Evolutionary conservation across 176 grass and related monocot genomes (phyloP).

Genomic region (Poa pratensis): DNA sequence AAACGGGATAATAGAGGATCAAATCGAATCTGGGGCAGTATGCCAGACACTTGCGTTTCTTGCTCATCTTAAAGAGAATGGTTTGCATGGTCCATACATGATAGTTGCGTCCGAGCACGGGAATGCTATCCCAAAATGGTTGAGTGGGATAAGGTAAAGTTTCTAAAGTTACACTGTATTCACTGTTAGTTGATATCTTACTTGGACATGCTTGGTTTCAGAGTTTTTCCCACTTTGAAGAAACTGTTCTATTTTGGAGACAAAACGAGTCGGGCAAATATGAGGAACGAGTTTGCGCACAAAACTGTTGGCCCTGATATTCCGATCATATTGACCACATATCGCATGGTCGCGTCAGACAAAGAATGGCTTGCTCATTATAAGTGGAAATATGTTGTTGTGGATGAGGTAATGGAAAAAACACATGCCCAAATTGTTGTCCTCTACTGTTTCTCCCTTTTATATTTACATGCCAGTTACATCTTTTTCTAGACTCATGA

Average conservation of each 20-base stretch:
- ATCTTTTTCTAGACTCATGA: not conserved
- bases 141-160: constrained; percentile 75
- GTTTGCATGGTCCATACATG: constrained; percentile 85
- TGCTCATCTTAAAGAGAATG: constrained; percentile 83
- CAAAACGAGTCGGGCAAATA: constrained; percentile 51
- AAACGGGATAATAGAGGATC: constrained; percentile 82
- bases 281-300: constrained; percentile 74
- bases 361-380: constrained; percentile 63
- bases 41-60: constrained; percentile 90
- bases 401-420: constrained; percentile 73
- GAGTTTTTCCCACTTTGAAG: constrained; percentile 68
- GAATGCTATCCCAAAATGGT: constrained; percentile 72
- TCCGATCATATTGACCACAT: constrained; percentile 80
- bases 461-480: not conserved
- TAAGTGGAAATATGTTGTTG: constrained; percentile 89
- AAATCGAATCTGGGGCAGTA: constrained; percentile 79
- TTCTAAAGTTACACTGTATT: not conserved
- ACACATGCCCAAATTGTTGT: not conserved
- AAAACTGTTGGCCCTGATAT: constrained; percentile 62
- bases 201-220: constrained; percentile 36
- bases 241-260: constrained; percentile 70
- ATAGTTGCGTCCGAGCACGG: constrained; percentile 65
- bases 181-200: constrained; percentile 26
- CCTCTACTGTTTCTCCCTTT: not conserved
- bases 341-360: constrained; percentile 61